These are phyloP conservation scores for Penicillium sp. DNA, from an alignment of 2,329 filamentous ascomycete species.

Conservation along the genomic window DNA sequence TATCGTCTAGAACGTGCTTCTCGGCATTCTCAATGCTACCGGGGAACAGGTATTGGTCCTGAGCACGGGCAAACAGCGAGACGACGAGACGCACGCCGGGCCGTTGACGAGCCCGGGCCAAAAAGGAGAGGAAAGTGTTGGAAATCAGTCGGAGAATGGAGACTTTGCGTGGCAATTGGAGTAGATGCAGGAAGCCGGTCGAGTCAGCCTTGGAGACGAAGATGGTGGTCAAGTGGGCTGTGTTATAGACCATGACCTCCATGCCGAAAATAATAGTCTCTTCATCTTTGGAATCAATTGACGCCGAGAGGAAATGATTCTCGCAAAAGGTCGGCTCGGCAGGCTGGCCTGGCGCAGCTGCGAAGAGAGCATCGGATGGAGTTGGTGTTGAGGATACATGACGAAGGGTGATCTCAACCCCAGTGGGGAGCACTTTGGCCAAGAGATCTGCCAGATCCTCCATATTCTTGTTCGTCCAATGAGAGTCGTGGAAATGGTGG, in stretches of 20 bases:
- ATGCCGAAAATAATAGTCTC: slow-evolving; percentile 77
- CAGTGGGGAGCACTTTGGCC: slow-evolving; percentile 54
- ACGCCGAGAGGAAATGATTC: slow-evolving; percentile 72
- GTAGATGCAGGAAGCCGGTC: slow-evolving; percentile 76
- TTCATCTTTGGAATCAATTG: slow-evolving; percentile 41
- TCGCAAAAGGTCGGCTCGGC: slow-evolving; percentile 82
- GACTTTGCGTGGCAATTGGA: slow-evolving; percentile 62
- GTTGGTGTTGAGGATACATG: slow-evolving; percentile 86
- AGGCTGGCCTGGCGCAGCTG: slow-evolving; percentile 69
- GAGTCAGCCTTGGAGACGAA: slow-evolving; percentile 98
- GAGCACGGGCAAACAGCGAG: slow-evolving; percentile 87
- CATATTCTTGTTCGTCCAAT: slow-evolving; percentile 26
- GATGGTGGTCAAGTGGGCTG: slow-evolving; percentile 75
- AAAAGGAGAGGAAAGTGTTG: slow-evolving; percentile 72
- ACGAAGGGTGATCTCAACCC: slow-evolving; percentile 67
- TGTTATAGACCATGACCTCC: slow-evolving; percentile 85
- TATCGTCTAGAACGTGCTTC: slow-evolving; percentile 91
- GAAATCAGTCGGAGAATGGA: slow-evolving; percentile 71
- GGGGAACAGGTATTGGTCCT: slow-evolving; percentile 92
- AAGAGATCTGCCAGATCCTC: slow-evolving; percentile 49
- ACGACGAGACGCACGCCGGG: slow-evolving; percentile 70
- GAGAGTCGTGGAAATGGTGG: slow-evolving; percentile 16
- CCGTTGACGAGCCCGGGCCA: slow-evolving; percentile 68
- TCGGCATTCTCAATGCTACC: slow-evolving; percentile 79
- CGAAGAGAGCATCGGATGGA: slow-evolving; percentile 73